A percentile compares a stretch with the other conserved stretches of the same genome.
These are phyloP conservation scores for Ophiostoma piceae DNA, from an alignment of 2,329 filamentous ascomycete genomes.

Conservation along the genomic window DNA sequence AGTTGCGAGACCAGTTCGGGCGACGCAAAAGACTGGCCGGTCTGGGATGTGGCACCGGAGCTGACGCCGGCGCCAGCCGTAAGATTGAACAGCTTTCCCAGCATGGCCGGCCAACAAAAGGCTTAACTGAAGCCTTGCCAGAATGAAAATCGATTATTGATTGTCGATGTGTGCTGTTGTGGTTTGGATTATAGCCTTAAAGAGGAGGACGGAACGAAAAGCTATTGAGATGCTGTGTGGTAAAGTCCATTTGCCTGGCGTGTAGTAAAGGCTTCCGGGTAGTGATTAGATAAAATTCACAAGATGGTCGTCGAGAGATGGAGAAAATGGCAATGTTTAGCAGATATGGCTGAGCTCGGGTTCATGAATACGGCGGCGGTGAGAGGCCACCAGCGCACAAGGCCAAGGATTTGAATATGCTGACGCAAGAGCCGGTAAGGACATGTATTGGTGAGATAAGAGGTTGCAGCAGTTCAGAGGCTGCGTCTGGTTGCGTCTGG, in stretches of 20 bases:
- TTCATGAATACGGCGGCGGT: not conserved
- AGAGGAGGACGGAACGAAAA: slow-evolving; percentile 21
- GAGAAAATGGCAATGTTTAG: not conserved
- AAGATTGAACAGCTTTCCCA: slow-evolving; percentile 58
- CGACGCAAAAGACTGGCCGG: slow-evolving; percentile 38
- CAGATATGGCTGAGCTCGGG: not conserved
- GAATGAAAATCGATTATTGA: not conserved
- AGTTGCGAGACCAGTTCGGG: slow-evolving; percentile 43
- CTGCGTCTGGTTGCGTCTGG: slow-evolving; percentile 12
- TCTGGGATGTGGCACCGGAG: slow-evolving; percentile 32
- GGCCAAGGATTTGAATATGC: not conserved
- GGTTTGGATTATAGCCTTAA: not conserved
- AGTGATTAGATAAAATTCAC: not conserved
- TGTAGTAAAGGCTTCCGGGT: not conserved
- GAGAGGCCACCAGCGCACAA: not conserved
- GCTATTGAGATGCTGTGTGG: slow-evolving; percentile 20
- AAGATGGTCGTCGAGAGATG: not conserved
- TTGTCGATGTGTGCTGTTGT: not conserved
- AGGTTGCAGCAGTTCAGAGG: slow-evolving; percentile 9
- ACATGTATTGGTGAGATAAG: slow-evolving; percentile 6
- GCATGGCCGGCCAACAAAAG: slow-evolving; percentile 39
- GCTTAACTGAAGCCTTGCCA: not conserved
- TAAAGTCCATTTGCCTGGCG: slow-evolving; percentile 23
- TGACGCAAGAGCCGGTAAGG: not conserved
- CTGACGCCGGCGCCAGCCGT: slow-evolving; percentile 44